Evolutionary conservation across 2,329 filamentous ascomycete species (phyloP), one percentile per base, ranked within the genome.

Genomic region (Aureobasidium zeae): DNA sequence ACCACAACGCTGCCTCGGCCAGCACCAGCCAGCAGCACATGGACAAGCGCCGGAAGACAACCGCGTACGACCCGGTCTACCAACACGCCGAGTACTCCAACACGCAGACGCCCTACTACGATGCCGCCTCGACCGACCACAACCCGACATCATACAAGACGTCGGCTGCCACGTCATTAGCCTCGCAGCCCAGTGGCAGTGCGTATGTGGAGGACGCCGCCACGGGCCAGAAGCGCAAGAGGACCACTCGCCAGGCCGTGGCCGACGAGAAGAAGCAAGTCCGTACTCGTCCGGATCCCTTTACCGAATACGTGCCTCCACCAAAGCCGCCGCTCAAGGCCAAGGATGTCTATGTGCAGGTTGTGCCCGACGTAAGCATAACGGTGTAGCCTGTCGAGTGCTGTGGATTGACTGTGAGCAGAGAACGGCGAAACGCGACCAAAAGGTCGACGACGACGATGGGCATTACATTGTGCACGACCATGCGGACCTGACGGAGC

Each of bases 381-480:
- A 36, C 5, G 36, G 26, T n/a, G 22, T 22, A 24, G 28, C 20
- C 15, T 24, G n/a, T 33, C 12, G 29, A 16, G 24, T 36, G 48
- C 52, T 54, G 46, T 53, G 28, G 37, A 48, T 52, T 55, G 46
- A 55, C 45, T 11, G 19, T 15, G 32, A 11, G 9, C 30, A 51
- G 49, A 22, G 48, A 32, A 38, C 49, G 55, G 55, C 59, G 51
- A 37, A 53, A 51, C 39, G 59, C 57, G 50, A 52, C 50, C 26
- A 52, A 53, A 91, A 93, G 60, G 82, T 91, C 32, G 91, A 98
- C 56, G 91, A 98, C 52, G 87, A 95, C 33, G 91, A 98, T 55
- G 91, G 91, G 4, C 91, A 98, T 63, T 98, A 95, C 59, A 86
- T 96, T 53, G 88, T 98, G 16, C 79, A 84, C 1, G 83, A 88